These are phyloP conservation scores for Uncinocarpus reesii DNA, from an alignment of 2,329 filamentous ascomycete genomes.

Conservation along the genomic window DNA sequence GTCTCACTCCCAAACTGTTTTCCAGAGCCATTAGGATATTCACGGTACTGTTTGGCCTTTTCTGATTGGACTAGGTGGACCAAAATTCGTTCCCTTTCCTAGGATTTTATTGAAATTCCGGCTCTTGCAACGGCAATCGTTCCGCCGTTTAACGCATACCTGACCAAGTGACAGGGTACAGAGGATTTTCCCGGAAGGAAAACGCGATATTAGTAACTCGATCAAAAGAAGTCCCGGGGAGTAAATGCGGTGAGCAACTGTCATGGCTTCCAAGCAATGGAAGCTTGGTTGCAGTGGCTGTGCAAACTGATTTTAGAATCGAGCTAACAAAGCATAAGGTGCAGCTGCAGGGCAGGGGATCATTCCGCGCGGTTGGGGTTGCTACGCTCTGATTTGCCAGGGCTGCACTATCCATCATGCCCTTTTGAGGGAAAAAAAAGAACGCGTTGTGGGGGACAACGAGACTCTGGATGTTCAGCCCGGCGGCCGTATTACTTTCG, in stretches of 20 bases:
- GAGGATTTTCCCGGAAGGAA: neutral
- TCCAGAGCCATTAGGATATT: slow-evolving; percentile 2
- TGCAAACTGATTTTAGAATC: slow-evolving; percentile 1
- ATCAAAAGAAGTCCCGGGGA: too few species aligned
- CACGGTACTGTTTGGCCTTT: slow-evolving; percentile 6
- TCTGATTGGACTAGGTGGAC: slow-evolving; percentile 5
- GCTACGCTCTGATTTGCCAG: slow-evolving; percentile 2
- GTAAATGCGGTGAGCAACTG: slow-evolving; percentile 6
- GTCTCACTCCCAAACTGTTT: neutral
- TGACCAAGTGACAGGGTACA: neutral
- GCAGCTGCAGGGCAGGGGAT: slow-evolving; percentile 4
- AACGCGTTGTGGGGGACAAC: neutral
- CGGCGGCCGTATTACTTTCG: neutral
- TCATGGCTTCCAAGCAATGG: neutral
- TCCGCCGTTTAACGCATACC: neutral
- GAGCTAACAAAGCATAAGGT: neutral
- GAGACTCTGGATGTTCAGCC: neutral
- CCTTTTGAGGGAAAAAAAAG: neutral
- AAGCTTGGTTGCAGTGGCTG: slow-evolving; percentile 9
- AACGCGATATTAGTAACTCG: too few species aligned
- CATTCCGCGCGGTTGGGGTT: neutral
- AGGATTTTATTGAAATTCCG: neutral
- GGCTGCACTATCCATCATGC: neutral
- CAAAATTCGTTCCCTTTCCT: neutral
- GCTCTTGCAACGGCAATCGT: neutral